Conservation (phyloP, 2,329 filamentous ascomycete species). For the Fusarium palustre region DNA sequence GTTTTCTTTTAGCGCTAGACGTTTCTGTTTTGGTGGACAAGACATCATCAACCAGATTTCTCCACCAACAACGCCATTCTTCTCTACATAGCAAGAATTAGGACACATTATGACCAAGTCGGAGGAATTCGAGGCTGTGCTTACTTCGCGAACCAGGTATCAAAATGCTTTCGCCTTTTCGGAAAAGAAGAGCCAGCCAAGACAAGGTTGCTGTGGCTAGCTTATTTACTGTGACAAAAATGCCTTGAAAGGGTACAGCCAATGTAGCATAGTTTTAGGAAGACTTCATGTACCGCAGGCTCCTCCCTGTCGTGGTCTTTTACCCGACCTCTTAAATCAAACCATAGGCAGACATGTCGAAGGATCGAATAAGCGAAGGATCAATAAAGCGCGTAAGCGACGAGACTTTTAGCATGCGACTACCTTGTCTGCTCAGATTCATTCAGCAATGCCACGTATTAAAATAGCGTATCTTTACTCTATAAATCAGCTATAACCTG, state of each 20-base stretch:
- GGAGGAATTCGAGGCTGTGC: background rate
- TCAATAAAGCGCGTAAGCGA: conserved; percentile 4
- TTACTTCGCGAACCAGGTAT: background rate
- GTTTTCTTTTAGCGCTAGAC: no score
- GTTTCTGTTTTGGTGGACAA: no score
- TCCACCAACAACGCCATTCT: no score
- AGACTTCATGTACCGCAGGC: background rate
- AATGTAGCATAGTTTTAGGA: background rate
- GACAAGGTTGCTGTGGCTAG: background rate
- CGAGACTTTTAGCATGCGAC: background rate
- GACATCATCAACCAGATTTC: no score
- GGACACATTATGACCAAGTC: no score
- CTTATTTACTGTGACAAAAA: background rate
- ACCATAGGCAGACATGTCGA: background rate
- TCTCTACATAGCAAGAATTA: no score
- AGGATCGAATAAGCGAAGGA: background rate
- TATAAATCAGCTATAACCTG: background rate
- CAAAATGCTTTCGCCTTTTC: background rate
- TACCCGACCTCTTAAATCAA: background rate
- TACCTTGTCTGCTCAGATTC: background rate
- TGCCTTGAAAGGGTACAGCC: background rate
- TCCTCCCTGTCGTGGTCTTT: no score
- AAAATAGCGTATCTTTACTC: background rate
- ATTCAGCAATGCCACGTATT: background rate
- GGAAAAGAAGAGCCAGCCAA: background rate